Evolutionary conservation across 108 stramenopile species (phyloP), one percentile per base, ranked within the genome.

Genomic region (Aurantiochytrium sp.): DNA sequence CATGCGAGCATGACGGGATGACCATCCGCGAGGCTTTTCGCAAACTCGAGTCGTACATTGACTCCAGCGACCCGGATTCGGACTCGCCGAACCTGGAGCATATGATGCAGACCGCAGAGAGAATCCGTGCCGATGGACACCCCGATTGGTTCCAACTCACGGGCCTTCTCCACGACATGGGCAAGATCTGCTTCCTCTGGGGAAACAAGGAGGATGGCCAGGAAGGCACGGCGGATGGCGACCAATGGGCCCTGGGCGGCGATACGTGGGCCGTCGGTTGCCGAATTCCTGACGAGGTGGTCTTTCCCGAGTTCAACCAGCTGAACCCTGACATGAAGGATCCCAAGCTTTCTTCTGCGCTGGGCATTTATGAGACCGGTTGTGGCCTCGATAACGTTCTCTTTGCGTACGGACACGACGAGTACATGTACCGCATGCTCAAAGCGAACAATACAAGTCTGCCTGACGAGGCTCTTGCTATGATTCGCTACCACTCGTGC

Each of bases 371-470:
- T 59, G 90, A 92, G 71, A 92, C 92, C 4, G 83, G 94, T 58
- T 96, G 96, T 71, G 96, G 96, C 4, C 53, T 96, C 5, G 95
- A 95, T 71, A 89, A 93, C 45, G 60, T 95, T 6, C 91, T 88
- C 72, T 95, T 94, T 88, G 94, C 96, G 0, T 96, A 95, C 92
- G 96, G 96, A 8, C 96, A 96, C 59, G 96, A 95, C 76, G 96
- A 95, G 76, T 96, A 96, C 91, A 94, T 96, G 95, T 96, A 94
- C 71, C 89, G 95, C n/a, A 96, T 96, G 96, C 90, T 95, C 28
- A 93, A 94, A 35, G 95, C 95, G 35, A 96, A 96, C 76, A 87
- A 91, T 4, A 53, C 88, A 14, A 90, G 91, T 5, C 91, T 96
- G 42, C 96, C 96, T 5, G 90, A 91, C 44, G 95, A 94, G 69